phyloP scores from a whole-genome alignment of 192 early-diverging fungal species.

The Thoreauomyces humboldtii region DNA sequence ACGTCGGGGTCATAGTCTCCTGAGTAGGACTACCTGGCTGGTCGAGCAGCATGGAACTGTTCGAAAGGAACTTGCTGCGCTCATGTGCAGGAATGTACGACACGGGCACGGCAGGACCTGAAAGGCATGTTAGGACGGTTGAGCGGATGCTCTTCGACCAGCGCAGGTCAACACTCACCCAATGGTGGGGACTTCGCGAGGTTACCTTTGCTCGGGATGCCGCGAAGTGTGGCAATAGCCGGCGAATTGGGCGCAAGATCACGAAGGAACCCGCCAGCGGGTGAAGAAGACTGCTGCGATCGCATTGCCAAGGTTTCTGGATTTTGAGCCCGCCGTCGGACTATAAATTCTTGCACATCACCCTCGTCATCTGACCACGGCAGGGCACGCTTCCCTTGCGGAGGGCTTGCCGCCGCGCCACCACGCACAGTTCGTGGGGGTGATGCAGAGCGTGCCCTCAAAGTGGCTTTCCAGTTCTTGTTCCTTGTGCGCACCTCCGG shows the following conservation, averaged over 20 bases:
- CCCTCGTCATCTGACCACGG: slow-evolving; percentile 41
- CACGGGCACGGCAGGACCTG: slow-evolving; percentile 19
- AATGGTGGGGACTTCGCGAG: slow-evolving; percentile 21
- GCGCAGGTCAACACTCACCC: neutral
- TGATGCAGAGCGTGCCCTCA: slow-evolving; percentile 22
- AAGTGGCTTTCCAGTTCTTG: slow-evolving; percentile 15
- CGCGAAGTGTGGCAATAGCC: slow-evolving; percentile 13
- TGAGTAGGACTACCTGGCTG: slow-evolving; percentile 20
- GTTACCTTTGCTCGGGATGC: slow-evolving; percentile 24
- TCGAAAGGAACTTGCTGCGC: slow-evolving; percentile 15
- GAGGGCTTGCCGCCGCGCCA: neutral
- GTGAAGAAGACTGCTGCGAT: neutral
- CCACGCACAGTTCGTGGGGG: slow-evolving; percentile 21
- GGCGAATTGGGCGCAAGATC: slow-evolving; percentile 23
- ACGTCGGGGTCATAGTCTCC: slow-evolving; percentile 13
- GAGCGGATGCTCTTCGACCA: neutral
- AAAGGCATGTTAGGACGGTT: neutral
- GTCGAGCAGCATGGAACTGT: slow-evolving; percentile 7
- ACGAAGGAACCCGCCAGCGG: slow-evolving; percentile 17
- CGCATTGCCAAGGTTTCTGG: neutral
- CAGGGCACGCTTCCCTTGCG: slow-evolving; percentile 21
- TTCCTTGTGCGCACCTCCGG: slow-evolving; percentile 8
- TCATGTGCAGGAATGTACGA: slow-evolving; percentile 23
- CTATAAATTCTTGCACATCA: slow-evolving; percentile 26
- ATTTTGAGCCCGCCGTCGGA: neutral